Percentiles rank a stretch among this genome's conserved stretches.
Evolutionary conservation across 2,329 filamentous ascomycete genomes (phyloP).

Genomic region (Talaromyces pinophilus): DNA sequence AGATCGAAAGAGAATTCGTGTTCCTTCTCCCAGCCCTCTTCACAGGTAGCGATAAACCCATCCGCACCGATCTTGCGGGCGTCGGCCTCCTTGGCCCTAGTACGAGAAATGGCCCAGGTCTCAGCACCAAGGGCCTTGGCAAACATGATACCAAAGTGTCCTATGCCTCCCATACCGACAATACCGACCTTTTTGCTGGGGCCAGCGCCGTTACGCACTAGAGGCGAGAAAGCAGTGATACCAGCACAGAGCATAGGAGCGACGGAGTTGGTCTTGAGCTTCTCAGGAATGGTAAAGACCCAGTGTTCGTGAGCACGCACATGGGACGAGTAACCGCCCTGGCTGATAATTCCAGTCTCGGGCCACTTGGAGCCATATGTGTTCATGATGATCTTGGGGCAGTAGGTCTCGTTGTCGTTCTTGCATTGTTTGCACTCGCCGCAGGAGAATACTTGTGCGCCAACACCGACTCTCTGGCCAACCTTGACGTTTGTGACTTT

Average conservation of each 20-base stretch:
- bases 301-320: conserved; percentile 39
- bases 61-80: conserved; percentile 61
- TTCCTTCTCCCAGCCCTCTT: conserved; percentile 60
- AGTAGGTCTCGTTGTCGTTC: conserved; percentile 69
- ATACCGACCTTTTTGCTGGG: conserved; percentile 70
- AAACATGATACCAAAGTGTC: conserved; percentile 70
- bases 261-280: conserved; percentile 32
- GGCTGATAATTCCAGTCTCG: conserved; percentile 63
- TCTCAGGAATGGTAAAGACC: conserved; percentile 43
- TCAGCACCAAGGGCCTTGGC: conserved; percentile 67
- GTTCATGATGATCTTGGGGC: conserved; percentile 53
- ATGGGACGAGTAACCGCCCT: conserved; percentile 38
- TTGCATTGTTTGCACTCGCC: conserved; percentile 66
- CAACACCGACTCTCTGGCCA: conserved; percentile 68
- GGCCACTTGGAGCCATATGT: conserved; percentile 56
- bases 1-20: conserved; percentile 61
- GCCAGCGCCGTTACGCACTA: conserved; percentile 59
- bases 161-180: conserved; percentile 67
- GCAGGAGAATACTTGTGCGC: conserved; percentile 66
- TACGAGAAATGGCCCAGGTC: conserved; percentile 63
- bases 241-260: conserved; percentile 43
- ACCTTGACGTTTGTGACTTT: conserved; percentile 63
- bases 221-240: conserved; percentile 53
- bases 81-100: conserved; percentile 61
- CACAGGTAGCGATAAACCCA: conserved; percentile 59